Evolutionary conservation across 2,329 filamentous ascomycete genomes (phyloP).

Genomic region (Aspergillus ibericus): DNA sequence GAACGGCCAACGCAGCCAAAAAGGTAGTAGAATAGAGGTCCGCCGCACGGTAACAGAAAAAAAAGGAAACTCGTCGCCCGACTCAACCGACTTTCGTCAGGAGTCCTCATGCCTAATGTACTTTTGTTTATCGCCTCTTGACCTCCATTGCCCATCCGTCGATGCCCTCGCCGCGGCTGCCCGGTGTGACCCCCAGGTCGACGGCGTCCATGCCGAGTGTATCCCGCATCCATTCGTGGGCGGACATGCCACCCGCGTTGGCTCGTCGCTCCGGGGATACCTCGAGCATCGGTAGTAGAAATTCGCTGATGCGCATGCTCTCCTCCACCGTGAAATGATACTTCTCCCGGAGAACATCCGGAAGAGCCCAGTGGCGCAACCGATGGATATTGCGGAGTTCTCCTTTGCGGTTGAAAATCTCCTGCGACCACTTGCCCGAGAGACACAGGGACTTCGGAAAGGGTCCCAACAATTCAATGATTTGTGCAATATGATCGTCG

Average conservation of each 20-base stretch:
- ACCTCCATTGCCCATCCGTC: slow-evolving; percentile 90
- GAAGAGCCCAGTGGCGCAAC: slow-evolving; percentile 89
- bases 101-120: slow-evolving; percentile 7
- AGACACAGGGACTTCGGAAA: slow-evolving; percentile 92
- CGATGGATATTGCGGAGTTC: slow-evolving; percentile 97
- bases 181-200: slow-evolving; percentile 72
- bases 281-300: slow-evolving; percentile 88
- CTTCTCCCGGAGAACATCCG: slow-evolving; percentile 91
- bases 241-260: slow-evolving; percentile 93
- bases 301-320: slow-evolving; percentile 73
- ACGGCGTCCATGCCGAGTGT: slow-evolving; percentile 85
- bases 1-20: slow-evolving; percentile 31
- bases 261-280: slow-evolving; percentile 83
- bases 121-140: slow-evolving; percentile 64
- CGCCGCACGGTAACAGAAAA: slow-evolving; percentile 22
- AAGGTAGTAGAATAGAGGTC: slow-evolving; percentile 22
- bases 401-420: slow-evolving; percentile 97
- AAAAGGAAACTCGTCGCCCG: slow-evolving; percentile 30
- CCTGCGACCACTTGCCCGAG: slow-evolving; percentile 94
- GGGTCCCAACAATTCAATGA: slow-evolving; percentile 90
- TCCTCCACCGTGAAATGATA: slow-evolving; percentile 92
- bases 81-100: slow-evolving; percentile 19
- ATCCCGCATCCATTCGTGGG: slow-evolving; percentile 77
- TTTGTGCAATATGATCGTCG: slow-evolving; percentile 98
- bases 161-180: slow-evolving; percentile 84